Evolutionary conservation across 306 rosid species (phyloP).

Genomic region (Cajanus cajan): DNA sequence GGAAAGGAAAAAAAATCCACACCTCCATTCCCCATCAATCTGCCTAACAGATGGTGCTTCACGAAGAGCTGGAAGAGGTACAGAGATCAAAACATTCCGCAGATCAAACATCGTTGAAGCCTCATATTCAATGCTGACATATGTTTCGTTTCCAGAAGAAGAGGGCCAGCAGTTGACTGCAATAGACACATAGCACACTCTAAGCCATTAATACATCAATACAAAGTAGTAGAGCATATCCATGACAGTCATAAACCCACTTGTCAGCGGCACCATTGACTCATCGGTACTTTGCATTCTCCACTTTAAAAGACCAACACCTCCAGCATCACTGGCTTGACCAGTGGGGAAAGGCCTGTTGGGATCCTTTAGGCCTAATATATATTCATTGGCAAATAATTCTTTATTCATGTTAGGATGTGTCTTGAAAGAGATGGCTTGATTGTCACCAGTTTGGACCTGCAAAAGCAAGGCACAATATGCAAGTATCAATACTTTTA

Average conservation of each 20-base stretch:
- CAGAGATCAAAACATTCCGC: conserved; percentile 72
- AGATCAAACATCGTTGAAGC: conserved; percentile 86
- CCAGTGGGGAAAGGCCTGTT: conserved; percentile 91
- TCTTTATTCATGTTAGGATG: conserved; percentile 99
- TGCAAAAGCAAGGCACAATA: conserved; percentile 45
- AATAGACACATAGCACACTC: conserved; percentile 29
- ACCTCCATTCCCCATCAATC: conserved; percentile 95
- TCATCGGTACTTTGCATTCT: conserved; percentile 91
- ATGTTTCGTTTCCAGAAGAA: conserved; percentile 93
- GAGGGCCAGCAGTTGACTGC: conserved; percentile 99
- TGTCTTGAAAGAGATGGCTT: conserved; percentile 86
- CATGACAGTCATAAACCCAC: conserved; percentile 43
- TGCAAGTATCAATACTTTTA: neutral
- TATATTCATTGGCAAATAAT: conserved; percentile 70
- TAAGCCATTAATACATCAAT: conserved; percentile 16
- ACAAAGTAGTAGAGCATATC: conserved; percentile 6
- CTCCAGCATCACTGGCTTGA: conserved; percentile 75
- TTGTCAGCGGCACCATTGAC: conserved; percentile 77
- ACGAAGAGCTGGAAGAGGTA: conserved; percentile 93
- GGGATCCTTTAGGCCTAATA: conserved; percentile 74
- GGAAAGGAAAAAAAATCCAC: conserved; percentile 7
- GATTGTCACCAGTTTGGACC: conserved; percentile 86
- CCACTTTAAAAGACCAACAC: conserved; percentile 90
- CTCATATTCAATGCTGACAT: conserved; percentile 93
- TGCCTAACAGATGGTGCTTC: conserved; percentile 89